Evolutionary conservation across 495 filamentous ascomycete species (phyloP).

Genomic region (Annulohypoxylon maeteangense): DNA sequence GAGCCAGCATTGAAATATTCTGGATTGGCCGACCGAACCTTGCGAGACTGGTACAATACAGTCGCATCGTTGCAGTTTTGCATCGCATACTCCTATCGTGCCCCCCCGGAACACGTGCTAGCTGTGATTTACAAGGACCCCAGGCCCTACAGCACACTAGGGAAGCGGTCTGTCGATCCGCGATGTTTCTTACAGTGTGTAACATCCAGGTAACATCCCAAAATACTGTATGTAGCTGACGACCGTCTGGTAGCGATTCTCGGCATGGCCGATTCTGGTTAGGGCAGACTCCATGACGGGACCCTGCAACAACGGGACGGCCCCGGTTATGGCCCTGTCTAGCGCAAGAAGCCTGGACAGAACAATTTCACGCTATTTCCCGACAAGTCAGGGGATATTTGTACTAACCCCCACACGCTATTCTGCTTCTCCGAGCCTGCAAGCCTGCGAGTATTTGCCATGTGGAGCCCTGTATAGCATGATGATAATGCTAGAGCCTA

Average conservation of each 20-base stretch:
- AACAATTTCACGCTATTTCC: background rate
- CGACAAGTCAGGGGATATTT: background rate
- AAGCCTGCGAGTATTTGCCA: background rate
- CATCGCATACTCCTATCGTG: background rate
- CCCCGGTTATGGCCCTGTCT: background rate
- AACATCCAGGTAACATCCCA: background rate
- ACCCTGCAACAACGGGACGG: constrained; percentile 6
- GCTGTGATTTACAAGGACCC: background rate
- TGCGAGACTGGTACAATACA: constrained; percentile 2
- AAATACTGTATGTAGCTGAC: background rate
- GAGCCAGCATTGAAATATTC: background rate
- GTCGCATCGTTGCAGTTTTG: background rate
- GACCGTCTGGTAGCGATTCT: background rate
- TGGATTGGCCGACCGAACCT: background rate
- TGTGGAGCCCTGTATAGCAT: constrained; percentile 11
- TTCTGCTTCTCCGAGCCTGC: background rate
- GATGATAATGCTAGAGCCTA: background rate
- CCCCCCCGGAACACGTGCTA: background rate
- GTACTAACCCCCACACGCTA: constrained; percentile 14
- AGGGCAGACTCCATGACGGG: background rate
- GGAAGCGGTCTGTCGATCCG: background rate
- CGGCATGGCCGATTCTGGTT: background rate
- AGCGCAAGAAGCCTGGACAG: background rate
- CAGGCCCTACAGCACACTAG: too few relatives aligned
- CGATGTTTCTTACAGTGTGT: background rate